phyloP scores from a whole-genome alignment of 306 rosid genomes.

The Cucumis sativus region DNA sequence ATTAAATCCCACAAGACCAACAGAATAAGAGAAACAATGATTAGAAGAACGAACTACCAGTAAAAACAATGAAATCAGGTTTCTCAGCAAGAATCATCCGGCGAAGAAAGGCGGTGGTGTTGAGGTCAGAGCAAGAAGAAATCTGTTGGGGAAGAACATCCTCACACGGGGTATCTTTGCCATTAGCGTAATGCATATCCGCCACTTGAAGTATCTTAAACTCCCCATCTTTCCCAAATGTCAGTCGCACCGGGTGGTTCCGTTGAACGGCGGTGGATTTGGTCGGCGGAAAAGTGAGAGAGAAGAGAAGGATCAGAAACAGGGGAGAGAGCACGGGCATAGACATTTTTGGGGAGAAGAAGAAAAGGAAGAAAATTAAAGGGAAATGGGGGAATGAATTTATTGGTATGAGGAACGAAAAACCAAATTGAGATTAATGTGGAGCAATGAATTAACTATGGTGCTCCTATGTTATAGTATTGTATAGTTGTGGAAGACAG shows the following conservation, averaged over 20 bases:
- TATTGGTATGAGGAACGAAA: not conserved
- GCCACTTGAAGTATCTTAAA: constrained; percentile 93
- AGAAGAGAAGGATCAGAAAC: not conserved
- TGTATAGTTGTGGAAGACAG: not conserved
- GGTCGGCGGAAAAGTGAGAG: not conserved
- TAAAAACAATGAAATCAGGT: constrained; percentile 82
- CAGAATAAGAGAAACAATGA: too few species aligned
- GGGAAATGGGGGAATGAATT: not conserved
- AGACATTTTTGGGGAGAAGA: not conserved
- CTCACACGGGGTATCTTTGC: constrained; percentile 49
- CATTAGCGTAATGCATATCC: constrained; percentile 85
- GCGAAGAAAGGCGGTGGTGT: constrained; percentile 52
- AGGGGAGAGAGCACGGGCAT: not conserved
- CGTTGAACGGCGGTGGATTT: constrained; percentile 8
- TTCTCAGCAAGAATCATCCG: constrained; percentile 89
- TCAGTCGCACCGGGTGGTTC: constrained; percentile 20
- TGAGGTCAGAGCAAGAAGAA: constrained; percentile 67
- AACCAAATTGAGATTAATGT: not conserved
- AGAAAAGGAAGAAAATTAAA: not conserved
- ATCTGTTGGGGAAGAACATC: constrained; percentile 46
- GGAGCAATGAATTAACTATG: not conserved
- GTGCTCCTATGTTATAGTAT: not conserved
- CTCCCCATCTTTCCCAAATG: constrained; percentile 47
- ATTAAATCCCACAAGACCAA: too few species aligned
- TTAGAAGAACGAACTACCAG: constrained; percentile 26